These are phyloP conservation scores for Acanthamoeba royreba DNA, from an alignment of 208 protist genomes.

Conservation along the genomic window DNA sequence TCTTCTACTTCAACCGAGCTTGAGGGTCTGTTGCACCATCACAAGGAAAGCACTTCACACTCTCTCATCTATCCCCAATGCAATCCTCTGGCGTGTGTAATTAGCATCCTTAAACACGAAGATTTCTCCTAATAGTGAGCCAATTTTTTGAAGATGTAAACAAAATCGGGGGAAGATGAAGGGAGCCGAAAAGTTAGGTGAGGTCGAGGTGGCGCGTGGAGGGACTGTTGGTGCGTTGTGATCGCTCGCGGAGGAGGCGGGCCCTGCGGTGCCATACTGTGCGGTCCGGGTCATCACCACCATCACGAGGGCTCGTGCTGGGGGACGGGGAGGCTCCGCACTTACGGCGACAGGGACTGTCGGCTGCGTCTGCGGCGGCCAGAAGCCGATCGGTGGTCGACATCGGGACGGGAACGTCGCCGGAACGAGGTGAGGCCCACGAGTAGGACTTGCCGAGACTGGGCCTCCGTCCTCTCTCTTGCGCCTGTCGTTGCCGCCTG, in stretches of 20 bases:
- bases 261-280: neutral
- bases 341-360: neutral
- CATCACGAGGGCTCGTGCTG: neutral
- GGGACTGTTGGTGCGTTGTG: too few species aligned
- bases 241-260: neutral
- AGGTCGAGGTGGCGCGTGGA: too few species aligned
- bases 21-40: too few species aligned
- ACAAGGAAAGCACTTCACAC: too few species aligned
- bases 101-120: too few species aligned
- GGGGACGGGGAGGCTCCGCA: neutral
- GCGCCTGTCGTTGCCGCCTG: neutral
- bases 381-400: neutral
- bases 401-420: neutral
- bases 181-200: too few species aligned
- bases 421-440: neutral
- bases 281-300: neutral
- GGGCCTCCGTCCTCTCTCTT: neutral
- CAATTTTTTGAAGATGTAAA: too few species aligned
- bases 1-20: too few species aligned
- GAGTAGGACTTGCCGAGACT: constrained; percentile 21
- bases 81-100: too few species aligned
- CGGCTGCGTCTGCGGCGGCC: neutral
- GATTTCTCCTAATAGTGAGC: too few species aligned
- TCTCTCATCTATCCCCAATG: too few species aligned
- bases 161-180: too few species aligned